Conservation (phyloP, 164 flowering plant genomes). For the Tetrastigma voinierianum region DNA sequence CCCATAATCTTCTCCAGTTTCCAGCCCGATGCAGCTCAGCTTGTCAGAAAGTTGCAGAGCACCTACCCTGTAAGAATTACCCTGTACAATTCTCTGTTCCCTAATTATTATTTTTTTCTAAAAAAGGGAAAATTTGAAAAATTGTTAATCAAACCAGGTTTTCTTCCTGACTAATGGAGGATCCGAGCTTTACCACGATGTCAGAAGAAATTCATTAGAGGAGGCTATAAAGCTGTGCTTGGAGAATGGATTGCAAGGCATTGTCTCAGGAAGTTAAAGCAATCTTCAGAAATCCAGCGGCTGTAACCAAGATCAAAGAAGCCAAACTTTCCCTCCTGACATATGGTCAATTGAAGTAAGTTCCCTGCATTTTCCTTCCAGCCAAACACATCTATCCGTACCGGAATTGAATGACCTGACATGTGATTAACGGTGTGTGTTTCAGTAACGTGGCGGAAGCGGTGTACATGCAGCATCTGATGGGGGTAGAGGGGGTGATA, state of each 20-base stretch:
- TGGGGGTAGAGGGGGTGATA: conserved; percentile 95
- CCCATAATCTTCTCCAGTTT: conserved; percentile 82
- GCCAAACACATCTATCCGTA: too few relatives aligned
- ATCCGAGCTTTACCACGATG: conserved; percentile 61
- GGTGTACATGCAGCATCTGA: conserved; percentile 85
- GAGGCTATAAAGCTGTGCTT: conserved; percentile 75
- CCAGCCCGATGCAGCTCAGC: conserved; percentile 83
- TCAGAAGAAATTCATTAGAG: conserved; percentile 80
- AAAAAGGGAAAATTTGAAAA: too few relatives aligned
- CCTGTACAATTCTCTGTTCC: not conserved
- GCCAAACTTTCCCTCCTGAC: conserved; percentile 71
- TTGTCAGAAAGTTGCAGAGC: conserved; percentile 64
- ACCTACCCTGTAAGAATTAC: conserved; percentile 67
- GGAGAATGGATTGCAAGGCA: conserved; percentile 75
- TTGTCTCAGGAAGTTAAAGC: conserved; percentile 86
- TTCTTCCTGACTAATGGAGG: conserved; percentile 91
- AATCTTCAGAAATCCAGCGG: conserved; percentile 70
- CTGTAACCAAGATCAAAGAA: conserved; percentile 67
- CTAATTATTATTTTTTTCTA: too few relatives aligned
- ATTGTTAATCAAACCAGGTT: conserved; percentile 42
- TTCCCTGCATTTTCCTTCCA: not conserved
- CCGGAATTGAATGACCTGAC: too few relatives aligned
- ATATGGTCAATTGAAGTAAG: conserved; percentile 88
- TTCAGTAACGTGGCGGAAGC: conserved; percentile 89
- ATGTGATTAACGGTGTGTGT: too few relatives aligned